Conservation (phyloP, 192 early-diverging fungal genomes). For the Backusella westeae region DNA sequence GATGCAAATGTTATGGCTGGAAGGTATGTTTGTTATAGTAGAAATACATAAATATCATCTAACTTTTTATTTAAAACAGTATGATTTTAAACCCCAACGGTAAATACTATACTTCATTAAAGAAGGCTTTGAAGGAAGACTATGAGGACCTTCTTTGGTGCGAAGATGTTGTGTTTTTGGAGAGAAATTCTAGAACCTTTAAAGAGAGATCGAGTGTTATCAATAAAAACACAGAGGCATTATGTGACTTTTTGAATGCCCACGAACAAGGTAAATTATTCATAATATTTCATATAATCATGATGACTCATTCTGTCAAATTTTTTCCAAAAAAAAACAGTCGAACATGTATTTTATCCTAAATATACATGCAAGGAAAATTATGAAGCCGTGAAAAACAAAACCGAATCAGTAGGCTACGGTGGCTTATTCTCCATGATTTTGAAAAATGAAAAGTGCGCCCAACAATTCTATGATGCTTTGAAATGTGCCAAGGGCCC, state of each 20-base stretch:
- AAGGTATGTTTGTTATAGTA: slow-evolving; percentile 50
- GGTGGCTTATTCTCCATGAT: slow-evolving; percentile 88
- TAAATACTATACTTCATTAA: slow-evolving; percentile 53
- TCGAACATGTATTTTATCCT: slow-evolving; percentile 79
- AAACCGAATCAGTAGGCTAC: slow-evolving; percentile 60
- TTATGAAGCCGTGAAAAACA: slow-evolving; percentile 65
- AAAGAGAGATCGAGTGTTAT: slow-evolving; percentile 67
- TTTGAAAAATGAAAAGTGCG: slow-evolving; percentile 54
- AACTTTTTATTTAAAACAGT: slow-evolving; percentile 32
- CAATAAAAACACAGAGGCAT: slow-evolving; percentile 76
- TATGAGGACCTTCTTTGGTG: slow-evolving; percentile 88
- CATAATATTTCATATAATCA: not conserved
- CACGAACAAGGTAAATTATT: slow-evolving; percentile 65
- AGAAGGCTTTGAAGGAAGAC: slow-evolving; percentile 47
- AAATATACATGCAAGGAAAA: slow-evolving; percentile 69
- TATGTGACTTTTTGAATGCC: slow-evolving; percentile 65
- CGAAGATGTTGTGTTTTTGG: slow-evolving; percentile 94
- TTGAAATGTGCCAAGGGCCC: slow-evolving; percentile 89
- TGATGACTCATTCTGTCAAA: not conserved
- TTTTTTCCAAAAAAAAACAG: slow-evolving; percentile 37
- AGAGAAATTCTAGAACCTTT: slow-evolving; percentile 92
- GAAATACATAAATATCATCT: not conserved
- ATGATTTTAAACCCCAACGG: slow-evolving; percentile 75
- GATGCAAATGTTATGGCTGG: slow-evolving; percentile 99
- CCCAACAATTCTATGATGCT: slow-evolving; percentile 78